Conservation (phyloP, 2,329 filamentous ascomycete genomes). For the Ophiostoma angusticollis region DNA sequence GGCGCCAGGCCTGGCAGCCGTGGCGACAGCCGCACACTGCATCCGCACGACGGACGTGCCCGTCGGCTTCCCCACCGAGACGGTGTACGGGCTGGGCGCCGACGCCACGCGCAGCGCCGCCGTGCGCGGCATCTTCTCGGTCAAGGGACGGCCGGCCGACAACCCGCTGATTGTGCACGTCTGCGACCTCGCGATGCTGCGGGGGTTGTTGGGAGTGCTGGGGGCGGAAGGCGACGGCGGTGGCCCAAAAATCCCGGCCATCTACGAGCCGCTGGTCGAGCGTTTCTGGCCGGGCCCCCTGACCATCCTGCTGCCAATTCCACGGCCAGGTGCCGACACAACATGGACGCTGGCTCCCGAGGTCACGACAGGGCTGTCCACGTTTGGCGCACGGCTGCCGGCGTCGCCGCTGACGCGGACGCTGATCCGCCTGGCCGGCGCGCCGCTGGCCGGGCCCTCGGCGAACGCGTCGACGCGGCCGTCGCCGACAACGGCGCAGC, state of each 20-base stretch:
- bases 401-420: constrained; percentile 71
- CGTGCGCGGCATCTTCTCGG: constrained; percentile 82
- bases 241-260: constrained; percentile 54
- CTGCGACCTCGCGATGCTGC: constrained; percentile 65
- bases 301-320: constrained; percentile 77
- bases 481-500: constrained; percentile 78
- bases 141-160: constrained; percentile 81
- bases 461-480: constrained; percentile 92
- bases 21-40: constrained; percentile 53
- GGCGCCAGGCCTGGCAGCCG: constrained; percentile 23
- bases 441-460: constrained; percentile 79
- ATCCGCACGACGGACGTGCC: constrained; percentile 56
- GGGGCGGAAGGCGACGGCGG: constrained; percentile 4
- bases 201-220: constrained; percentile 39
- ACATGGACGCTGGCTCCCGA: constrained; percentile 56
- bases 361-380: constrained; percentile 73
- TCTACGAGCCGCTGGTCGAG: constrained; percentile 67
- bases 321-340: constrained; percentile 35
- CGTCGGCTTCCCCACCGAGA: constrained; percentile 94
- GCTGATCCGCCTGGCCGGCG: constrained; percentile 66
- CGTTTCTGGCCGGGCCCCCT: constrained; percentile 91
- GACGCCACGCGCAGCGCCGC: constrained; percentile 78
- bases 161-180: constrained; percentile 94
- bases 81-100: constrained; percentile 92
- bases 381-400: constrained; percentile 87